phyloP scores from a whole-genome alignment of 495 filamentous ascomycete species.

The Hypomontagnella submonticulosa region DNA sequence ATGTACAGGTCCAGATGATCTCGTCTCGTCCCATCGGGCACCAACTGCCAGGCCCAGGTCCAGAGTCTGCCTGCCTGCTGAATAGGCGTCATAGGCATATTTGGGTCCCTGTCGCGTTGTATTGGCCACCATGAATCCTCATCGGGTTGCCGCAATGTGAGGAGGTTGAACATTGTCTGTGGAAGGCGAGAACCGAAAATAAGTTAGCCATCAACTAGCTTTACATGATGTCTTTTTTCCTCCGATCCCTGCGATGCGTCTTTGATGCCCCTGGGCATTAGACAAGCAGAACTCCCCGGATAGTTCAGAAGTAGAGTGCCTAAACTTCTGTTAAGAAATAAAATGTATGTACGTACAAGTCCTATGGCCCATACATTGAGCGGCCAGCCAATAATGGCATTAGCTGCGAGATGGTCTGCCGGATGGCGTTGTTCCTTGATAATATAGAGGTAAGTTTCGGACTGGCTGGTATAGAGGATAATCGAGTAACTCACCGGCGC shows the following conservation, averaged over 20 bases:
- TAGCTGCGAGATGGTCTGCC: rapidly evolving
- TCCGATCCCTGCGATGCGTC: neutral
- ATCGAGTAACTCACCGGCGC: slow-evolving; percentile 16
- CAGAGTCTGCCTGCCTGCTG: no score
- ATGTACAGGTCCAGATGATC: neutral
- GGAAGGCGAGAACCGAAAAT: neutral
- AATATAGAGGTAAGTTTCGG: neutral
- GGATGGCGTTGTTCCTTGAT: slow-evolving; percentile 18
- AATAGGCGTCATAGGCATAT: no score
- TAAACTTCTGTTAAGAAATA: no score
- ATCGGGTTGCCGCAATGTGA: slow-evolving; percentile 2
- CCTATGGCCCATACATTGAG: slow-evolving; percentile 32
- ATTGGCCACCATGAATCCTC: neutral
- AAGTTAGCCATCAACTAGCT: slow-evolving; percentile 1
- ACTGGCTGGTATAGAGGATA: neutral
- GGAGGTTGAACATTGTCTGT: slow-evolving; percentile 27
- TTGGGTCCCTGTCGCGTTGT: neutral
- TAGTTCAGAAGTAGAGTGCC: no score
- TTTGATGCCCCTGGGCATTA: neutral
- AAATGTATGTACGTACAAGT: slow-evolving; percentile 17
- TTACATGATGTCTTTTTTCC: neutral
- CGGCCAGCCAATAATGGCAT: neutral
- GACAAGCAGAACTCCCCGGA: no score
- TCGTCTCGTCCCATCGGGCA: no score
- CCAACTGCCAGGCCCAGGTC: no score